Base-by-base conservation (phyloP, 306 rosid genomes). In the Cajanus cajan region DNA sequence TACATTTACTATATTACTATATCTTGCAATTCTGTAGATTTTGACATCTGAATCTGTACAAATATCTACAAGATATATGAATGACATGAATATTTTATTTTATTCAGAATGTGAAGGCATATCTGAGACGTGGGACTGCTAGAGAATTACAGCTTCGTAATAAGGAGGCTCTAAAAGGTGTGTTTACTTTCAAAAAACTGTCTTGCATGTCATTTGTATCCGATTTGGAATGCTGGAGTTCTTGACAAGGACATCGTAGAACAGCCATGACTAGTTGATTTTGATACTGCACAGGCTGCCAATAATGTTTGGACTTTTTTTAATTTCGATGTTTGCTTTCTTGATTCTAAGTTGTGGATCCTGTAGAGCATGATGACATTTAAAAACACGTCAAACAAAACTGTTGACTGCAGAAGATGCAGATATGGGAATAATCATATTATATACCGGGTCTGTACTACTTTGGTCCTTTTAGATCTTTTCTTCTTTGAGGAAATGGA, bases 91-190 rank as follows among this genome's bases (percentile, higher is more conserved):
- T n/a, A n/a, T n/a, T n/a, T 55, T 62, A 48, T 76, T 59, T 74
- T 39, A 54, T 54, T 81, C 91, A 94, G 98, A 91, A 89, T 86
- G 97, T 94, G 78, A 94, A 94, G 90, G 97, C 98, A 45, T 94
- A 90, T 85, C 81, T 94, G 58, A 91, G 98, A 71, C 98, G 98
- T 16, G 97, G 97, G 86, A 88, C 91, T 50, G 96, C 96, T 63
- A 94, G 92, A 79, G 98, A 91, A 81, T 89, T 90, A 44, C 88
- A 86, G 37, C 80, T 86, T 59, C 85, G 72, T 43, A 84, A 82
- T 76, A 83, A 88, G 80, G 96, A 89, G 72, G 94, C 98, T 79
- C 83, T 86, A 71, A 81, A 90, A 86, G 98, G 98, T 44, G 79
- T 54, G 51, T 10, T 7, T 39, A 31, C 36, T 78, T 64, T 6